Evolutionary conservation across 257 asterid species (phyloP).

Genomic region (Agastache rugosa): DNA sequence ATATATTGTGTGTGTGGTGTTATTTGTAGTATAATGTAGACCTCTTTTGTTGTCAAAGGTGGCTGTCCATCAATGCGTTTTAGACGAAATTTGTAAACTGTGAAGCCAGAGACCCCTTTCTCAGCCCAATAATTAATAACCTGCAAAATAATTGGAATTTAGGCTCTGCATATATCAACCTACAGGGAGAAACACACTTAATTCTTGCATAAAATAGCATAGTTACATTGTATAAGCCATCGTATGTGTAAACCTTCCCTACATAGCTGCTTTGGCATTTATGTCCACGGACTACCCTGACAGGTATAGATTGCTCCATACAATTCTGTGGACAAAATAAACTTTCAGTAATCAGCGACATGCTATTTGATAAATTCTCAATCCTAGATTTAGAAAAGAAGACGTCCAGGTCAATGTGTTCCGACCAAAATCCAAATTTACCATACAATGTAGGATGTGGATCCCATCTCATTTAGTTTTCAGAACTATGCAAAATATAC

Average conservation of each 20-base stretch:
- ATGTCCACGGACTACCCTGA: slow-evolving; percentile 89
- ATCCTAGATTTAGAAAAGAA: neutral
- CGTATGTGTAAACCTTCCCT: slow-evolving; percentile 91
- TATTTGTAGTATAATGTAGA: slow-evolving; percentile 10
- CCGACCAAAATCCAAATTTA: neutral
- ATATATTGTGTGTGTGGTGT: neutral
- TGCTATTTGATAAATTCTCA: neutral
- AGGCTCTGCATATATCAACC: neutral
- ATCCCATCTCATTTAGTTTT: slow-evolving; percentile 5
- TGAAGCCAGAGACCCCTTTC: slow-evolving; percentile 83
- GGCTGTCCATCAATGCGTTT: slow-evolving; percentile 81
- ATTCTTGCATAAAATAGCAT: neutral
- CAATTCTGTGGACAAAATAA: slow-evolving; percentile 58
- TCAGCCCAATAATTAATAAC: slow-evolving; percentile 83
- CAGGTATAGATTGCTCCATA: slow-evolving; percentile 66
- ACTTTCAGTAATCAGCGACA: slow-evolving; percentile 11
- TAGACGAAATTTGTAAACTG: slow-evolving; percentile 75
- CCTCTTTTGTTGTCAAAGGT: slow-evolving; percentile 83
- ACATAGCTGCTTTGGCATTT: slow-evolving; percentile 72
- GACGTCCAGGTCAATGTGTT: neutral
- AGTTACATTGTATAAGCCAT: slow-evolving; percentile 83
- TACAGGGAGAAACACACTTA: neutral
- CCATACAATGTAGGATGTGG: neutral
- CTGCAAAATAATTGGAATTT: slow-evolving; percentile 49
- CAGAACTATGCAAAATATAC: neutral